Percentiles rank a stretch among this genome's conserved stretches.
phyloP scores from a whole-genome alignment of 108 stramenopile species.

The Phaeodactylum tricornutum region DNA sequence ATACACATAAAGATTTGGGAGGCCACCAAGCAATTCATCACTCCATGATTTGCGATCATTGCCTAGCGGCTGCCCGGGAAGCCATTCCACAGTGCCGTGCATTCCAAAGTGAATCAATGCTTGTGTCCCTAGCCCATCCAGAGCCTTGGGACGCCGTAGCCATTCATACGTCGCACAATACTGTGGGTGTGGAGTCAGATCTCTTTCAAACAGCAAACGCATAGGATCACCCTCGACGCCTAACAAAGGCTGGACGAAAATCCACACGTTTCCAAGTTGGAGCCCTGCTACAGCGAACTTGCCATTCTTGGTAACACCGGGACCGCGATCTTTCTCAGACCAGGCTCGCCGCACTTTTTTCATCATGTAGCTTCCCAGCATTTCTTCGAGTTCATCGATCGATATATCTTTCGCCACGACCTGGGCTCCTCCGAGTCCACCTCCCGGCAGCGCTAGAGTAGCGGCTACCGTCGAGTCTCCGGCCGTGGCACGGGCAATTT shows the following conservation, averaged over 20 bases:
- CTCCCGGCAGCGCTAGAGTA: conserved; percentile 38
- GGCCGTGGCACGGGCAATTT: conserved; percentile 37
- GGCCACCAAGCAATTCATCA: conserved; percentile 54
- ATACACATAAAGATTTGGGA: conserved; percentile 80
- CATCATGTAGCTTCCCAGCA: conserved; percentile 65
- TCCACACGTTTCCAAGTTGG: conserved; percentile 72
- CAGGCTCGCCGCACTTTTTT: conserved; percentile 61
- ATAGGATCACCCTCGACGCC: conserved; percentile 88
- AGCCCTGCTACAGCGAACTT: conserved; percentile 69
- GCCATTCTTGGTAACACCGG: conserved; percentile 45
- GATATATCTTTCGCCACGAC: conserved; percentile 40
- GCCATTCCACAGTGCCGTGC: conserved; percentile 78
- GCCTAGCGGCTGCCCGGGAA: conserved; percentile 72
- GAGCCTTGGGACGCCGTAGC: conserved; percentile 33
- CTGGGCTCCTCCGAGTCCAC: conserved; percentile 52
- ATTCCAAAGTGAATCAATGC: conserved; percentile 83
- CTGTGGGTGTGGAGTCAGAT: conserved; percentile 84
- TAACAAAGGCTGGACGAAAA: conserved; percentile 75
- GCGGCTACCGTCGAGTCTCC: conserved; percentile 46
- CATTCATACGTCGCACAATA: conserved; percentile 75
- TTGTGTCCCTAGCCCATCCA: conserved; percentile 38
- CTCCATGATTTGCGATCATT: conserved; percentile 73
- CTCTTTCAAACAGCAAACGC: conserved; percentile 74
- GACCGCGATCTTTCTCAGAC: conserved; percentile 51
- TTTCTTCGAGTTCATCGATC: conserved; percentile 48